Base-by-base conservation (phyloP, 2,329 filamentous ascomycete species). In the Mycogone perniciosa region DNA sequence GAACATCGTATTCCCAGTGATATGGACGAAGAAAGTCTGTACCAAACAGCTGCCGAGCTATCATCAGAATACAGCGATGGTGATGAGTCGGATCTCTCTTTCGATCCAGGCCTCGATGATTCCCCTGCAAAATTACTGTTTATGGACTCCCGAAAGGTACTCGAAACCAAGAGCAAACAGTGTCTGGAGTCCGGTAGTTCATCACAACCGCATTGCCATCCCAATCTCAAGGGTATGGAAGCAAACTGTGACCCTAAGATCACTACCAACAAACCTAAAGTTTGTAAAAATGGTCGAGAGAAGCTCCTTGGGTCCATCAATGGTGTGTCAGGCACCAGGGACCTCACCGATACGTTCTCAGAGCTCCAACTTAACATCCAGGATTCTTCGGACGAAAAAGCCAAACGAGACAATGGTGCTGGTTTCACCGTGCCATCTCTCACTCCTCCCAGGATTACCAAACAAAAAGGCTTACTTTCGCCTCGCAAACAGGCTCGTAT, bases 401-500 rank as follows among this genome's bases (percentile, higher is more conserved):
- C 7, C 4, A 26, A 13, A 44, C 26, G 20, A 9, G n/a, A 20
- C n/a, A 31, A 20, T 20, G n/a, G 11, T 9, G 34, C 34, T 20
- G 11, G 7, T 20, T 41, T 34, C 11, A 39, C 27, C 4, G 31
- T 1, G n/a, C 27, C 33, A 20, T 42, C 20, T 4, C 39, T 37
- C 30, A 44, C 29, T 5, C 27, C 48, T 11, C 26, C 48, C n/a
- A 47, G 13, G 29, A 42, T 11, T 27, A 9, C 9, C 31, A 41
- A 30, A 34, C 33, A 37, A 11, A 60, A 54, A 11, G 56, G 56
- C 1, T 54, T 68, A 6, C 38, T 54, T 5, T 69, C 67, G 4
- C 64, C 67, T 2, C 62, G 54, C 37, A 71, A 70, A 54, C 56
- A 54, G 11, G 54, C 57, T 5, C 50, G 50, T 0, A 79, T 84